These are phyloP conservation scores for Pleurotus djamor DNA, from an alignment of 768 basidiomycete species.

Conservation along the genomic window DNA sequence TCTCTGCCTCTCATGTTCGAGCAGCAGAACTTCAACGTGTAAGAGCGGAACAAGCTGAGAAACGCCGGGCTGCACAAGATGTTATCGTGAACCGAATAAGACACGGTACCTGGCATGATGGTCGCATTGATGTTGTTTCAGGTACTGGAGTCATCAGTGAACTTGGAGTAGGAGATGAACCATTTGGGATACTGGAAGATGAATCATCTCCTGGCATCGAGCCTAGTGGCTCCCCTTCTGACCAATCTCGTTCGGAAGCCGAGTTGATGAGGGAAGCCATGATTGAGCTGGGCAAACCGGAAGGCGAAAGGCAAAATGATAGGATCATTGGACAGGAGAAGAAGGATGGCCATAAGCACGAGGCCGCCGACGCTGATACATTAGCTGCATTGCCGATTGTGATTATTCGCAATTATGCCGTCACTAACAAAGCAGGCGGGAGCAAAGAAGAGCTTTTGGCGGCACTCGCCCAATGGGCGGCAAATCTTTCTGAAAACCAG, in stretches of 20 bases:
- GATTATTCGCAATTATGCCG: constrained; percentile 76
- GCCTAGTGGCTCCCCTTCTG: background rate
- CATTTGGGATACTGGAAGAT: constrained; percentile 28
- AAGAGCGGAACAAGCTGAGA: constrained; percentile 31
- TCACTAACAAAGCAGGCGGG: constrained; percentile 41
- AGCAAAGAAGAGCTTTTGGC: constrained; percentile 69
- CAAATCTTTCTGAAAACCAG: constrained; percentile 76
- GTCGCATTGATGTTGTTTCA: constrained; percentile 78
- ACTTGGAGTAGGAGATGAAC: constrained; percentile 80
- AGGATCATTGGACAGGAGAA: constrained; percentile 23
- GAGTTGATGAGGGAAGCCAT: constrained; percentile 14
- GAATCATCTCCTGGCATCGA: background rate
- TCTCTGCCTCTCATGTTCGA: constrained; percentile 46
- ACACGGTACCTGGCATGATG: constrained; percentile 82
- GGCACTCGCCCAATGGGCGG: constrained; percentile 84
- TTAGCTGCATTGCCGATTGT: constrained; percentile 79
- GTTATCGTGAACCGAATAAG: constrained; percentile 45
- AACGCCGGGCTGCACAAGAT: constrained; percentile 34
- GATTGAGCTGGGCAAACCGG: constrained; percentile 7
- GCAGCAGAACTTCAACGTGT: constrained; percentile 37
- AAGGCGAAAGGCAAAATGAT: constrained; percentile 12
- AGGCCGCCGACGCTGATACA: constrained; percentile 37
- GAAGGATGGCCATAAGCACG: constrained; percentile 14
- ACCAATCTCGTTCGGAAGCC: constrained; percentile 6
- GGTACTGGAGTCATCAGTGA: constrained; percentile 88